Base-by-base conservation (phyloP, 306 rosid genomes). In the Casuarina cunninghamiana region DNA sequence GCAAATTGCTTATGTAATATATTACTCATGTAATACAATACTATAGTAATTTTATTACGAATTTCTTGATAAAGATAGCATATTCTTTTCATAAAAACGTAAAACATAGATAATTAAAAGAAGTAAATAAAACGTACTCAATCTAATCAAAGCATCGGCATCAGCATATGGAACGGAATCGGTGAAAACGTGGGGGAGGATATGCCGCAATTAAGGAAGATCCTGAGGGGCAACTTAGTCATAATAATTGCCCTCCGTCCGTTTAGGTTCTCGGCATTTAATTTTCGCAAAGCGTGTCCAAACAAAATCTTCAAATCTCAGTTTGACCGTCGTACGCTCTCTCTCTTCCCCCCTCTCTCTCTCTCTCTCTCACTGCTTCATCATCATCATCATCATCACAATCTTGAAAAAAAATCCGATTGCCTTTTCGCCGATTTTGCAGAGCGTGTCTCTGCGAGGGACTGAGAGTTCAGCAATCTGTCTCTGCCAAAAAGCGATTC, bases 241-340 rank as follows among this genome's bases (percentile, higher is more conserved):
- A 83, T 71, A 41, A 12, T 49, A 16, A 37, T 65, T 3, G 12
- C 51, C 13, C 53, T 19, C 65, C 19, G 72, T 63, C 50, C 63
- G 26, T 50, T n/a, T 10, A 4, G 3, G 3, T 42, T 43, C 42
- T 44, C 19, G 19, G 44, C 48, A 71, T 77, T 16, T 17, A 46
- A 46, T 5, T 48, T 32, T 13, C 45, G 50, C 77, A 71, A 75
- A 63, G 84, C 86, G 90, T 65, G 74, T 84, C 86, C 78, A 61
- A 6, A 7, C 10, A 21, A 76, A 87, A 77, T 81, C 80, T 91
- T 80, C 74, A 85, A 89, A 86, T 90, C 91, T 86, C 82, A 86
- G 90, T 90, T 93, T 91, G 98, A 93, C 98, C 91, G 79, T 88
- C 95, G 90, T 90, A 82, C 92, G 66, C 65, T 53, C 53, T 50